Evolutionary conservation across 2,329 filamentous ascomycete genomes (phyloP).

Genomic region (Lachnellula arida): DNA sequence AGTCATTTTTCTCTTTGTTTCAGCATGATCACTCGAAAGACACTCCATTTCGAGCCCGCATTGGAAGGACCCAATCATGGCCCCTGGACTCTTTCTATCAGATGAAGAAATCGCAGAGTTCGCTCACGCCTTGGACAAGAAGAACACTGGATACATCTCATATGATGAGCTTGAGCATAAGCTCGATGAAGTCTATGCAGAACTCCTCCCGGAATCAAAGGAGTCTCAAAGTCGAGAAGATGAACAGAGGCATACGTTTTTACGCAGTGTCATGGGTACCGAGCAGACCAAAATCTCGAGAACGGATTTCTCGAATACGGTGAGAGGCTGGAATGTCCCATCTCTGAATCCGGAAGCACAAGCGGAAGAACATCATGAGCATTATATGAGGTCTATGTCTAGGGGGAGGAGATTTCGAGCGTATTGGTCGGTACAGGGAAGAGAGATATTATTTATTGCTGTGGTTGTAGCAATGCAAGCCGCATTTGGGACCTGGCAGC

Average conservation of each 20-base stretch:
- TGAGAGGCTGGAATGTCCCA: constrained; percentile 44
- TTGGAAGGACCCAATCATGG: background rate
- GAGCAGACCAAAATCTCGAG: constrained; percentile 40
- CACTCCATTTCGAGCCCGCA: background rate
- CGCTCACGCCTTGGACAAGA: constrained; percentile 47
- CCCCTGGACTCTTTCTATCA: background rate
- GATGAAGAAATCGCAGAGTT: constrained; percentile 51
- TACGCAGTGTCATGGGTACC: constrained; percentile 45
- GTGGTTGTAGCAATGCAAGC: constrained; percentile 45
- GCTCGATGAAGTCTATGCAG: constrained; percentile 47
- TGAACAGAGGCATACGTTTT: constrained; percentile 45
- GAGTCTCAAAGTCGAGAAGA: constrained; percentile 37
- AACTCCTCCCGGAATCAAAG: constrained; percentile 44
- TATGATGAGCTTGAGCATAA: constrained; percentile 49
- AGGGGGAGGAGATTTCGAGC: constrained; percentile 44
- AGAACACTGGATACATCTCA: constrained; percentile 47
- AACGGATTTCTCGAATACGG: constrained; percentile 41
- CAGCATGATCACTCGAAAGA: constrained; percentile 1
- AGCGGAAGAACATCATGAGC: constrained; percentile 40
- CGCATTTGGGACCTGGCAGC: constrained; percentile 51
- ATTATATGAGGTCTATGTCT: constrained; percentile 42
- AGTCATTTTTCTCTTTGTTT: background rate
- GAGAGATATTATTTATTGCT: constrained; percentile 45
- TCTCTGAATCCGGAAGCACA: constrained; percentile 44
- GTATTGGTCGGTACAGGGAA: constrained; percentile 52